Evolutionary conservation across 495 filamentous ascomycete genomes (phyloP).

Genomic region (Podospora bellae-mahoneyi): DNA sequence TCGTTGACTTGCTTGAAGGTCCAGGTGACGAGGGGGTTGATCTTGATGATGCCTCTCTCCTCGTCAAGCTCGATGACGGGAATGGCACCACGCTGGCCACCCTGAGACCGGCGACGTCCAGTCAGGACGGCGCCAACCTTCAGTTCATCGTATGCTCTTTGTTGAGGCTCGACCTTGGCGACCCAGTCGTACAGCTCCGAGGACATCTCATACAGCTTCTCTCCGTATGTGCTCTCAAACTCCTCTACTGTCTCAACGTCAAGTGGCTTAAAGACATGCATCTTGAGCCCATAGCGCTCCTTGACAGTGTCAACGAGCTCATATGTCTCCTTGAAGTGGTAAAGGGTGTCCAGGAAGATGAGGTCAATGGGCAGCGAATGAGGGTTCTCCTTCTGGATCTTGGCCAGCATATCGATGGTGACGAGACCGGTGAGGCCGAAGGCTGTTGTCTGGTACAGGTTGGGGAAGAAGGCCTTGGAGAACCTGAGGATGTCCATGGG

Average conservation of each 20-base stretch:
- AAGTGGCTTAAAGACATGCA: slow-evolving; percentile 87
- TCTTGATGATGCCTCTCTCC: slow-evolving; percentile 80
- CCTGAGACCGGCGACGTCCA: slow-evolving; percentile 89
- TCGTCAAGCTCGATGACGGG: slow-evolving; percentile 91
- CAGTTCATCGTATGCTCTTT: slow-evolving; percentile 85
- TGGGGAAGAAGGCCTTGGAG: slow-evolving; percentile 85
- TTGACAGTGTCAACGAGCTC: slow-evolving; percentile 75
- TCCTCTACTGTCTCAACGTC: slow-evolving; percentile 65
- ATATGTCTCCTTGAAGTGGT: slow-evolving; percentile 91
- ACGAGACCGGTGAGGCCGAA: slow-evolving; percentile 93
- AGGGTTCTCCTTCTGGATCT: slow-evolving; percentile 66
- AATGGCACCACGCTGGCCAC: slow-evolving; percentile 84
- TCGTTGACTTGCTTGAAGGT: slow-evolving; percentile 81
- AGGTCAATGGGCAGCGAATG: slow-evolving; percentile 68
- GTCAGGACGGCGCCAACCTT: slow-evolving; percentile 90
- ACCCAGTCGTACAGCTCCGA: slow-evolving; percentile 92
- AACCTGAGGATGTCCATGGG: slow-evolving; percentile 80
- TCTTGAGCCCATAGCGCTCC: slow-evolving; percentile 66
- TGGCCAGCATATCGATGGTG: slow-evolving; percentile 92
- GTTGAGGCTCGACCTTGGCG: slow-evolving; percentile 94
- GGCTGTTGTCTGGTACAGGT: slow-evolving; percentile 94
- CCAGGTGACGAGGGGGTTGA: slow-evolving; percentile 99
- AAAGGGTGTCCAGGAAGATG: slow-evolving; percentile 94
- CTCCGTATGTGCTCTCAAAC: slow-evolving; percentile 77
- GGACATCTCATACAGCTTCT: slow-evolving; percentile 79